Percentiles rank a stretch among this genome's conserved stretches.
These are phyloP conservation scores for Brettanomyces custersianus DNA, from an alignment of 805 yeast species.

Conservation along the genomic window DNA sequence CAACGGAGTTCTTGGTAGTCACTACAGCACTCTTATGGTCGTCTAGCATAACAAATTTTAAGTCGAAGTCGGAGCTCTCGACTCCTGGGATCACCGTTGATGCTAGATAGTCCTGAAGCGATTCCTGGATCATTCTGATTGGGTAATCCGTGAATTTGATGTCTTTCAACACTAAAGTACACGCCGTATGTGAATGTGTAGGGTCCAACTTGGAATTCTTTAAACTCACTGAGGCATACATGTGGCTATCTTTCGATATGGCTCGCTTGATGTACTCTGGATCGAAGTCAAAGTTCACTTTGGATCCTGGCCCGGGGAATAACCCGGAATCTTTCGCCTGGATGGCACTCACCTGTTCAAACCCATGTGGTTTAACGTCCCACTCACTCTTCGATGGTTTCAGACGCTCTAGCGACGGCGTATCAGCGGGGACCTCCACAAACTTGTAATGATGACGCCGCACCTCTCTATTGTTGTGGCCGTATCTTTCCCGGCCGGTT, in stretches of 20 bases:
- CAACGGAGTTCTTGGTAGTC: slow-evolving; percentile 33
- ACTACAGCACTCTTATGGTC: slow-evolving; percentile 34
- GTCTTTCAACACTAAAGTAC: slow-evolving; percentile 16
- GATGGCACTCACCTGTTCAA: slow-evolving; percentile 65
- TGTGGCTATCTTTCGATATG: not conserved
- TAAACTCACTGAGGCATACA: not conserved
- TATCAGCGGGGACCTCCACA: slow-evolving; percentile 22
- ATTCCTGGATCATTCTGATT: slow-evolving; percentile 31
- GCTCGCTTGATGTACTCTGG: not conserved
- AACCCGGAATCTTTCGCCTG: slow-evolving; percentile 73
- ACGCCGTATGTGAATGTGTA: slow-evolving; percentile 17
- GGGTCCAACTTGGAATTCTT: slow-evolving; percentile 13
- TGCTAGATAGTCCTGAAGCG: slow-evolving; percentile 35
- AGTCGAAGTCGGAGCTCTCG: slow-evolving; percentile 18
- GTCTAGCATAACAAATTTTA: slow-evolving; percentile 25
- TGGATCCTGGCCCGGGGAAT: slow-evolving; percentile 61
- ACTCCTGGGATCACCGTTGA: slow-evolving; percentile 35
- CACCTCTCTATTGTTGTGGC: not conserved
- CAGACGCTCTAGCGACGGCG: slow-evolving; percentile 39
- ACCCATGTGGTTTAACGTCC: slow-evolving; percentile 64
- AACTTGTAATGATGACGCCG: slow-evolving; percentile 26
- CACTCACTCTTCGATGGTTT: slow-evolving; percentile 45
- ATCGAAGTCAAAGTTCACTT: not conserved
- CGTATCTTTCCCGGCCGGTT: no score
- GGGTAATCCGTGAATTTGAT: slow-evolving; percentile 10